phyloP scores from a whole-genome alignment of 139 green algal genomes.

The Astrephomene gubernaculifera region DNA sequence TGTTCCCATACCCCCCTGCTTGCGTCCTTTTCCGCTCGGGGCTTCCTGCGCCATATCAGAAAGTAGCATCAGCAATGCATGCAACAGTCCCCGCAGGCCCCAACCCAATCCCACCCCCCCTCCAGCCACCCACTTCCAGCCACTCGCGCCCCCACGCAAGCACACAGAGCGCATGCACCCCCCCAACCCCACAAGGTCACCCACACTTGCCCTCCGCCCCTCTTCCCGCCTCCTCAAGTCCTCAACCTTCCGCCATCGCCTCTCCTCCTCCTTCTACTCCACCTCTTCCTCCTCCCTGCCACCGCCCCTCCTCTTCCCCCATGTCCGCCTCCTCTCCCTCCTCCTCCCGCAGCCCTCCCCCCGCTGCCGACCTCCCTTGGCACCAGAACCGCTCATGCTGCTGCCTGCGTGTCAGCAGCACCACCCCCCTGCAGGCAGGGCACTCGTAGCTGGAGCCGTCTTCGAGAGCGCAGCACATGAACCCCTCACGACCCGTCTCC shows the following conservation, averaged over 20 bases:
- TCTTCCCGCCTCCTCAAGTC: no score
- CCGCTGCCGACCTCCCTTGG: neutral
- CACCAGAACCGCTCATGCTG: slow-evolving; percentile 41
- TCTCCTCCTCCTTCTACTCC: neutral
- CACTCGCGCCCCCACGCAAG: no score
- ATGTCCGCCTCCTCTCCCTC: neutral
- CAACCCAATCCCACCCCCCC: no score
- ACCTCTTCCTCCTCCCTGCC: neutral
- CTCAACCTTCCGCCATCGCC: no score
- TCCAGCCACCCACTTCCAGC: no score
- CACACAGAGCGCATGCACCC: no score
- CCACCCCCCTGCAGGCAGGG: slow-evolving; percentile 1
- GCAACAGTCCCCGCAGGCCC: no score
- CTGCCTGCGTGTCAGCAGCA: neutral
- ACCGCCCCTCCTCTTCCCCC: neutral
- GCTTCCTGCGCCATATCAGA: no score
- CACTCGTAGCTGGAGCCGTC: slow-evolving; percentile 33
- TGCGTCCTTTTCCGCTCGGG: no score
- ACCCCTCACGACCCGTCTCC: slow-evolving; percentile 39
- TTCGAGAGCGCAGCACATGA: slow-evolving; percentile 24
- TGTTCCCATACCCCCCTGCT: no score
- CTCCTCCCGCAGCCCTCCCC: neutral
- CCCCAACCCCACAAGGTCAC: no score
- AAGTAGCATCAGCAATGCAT: no score
- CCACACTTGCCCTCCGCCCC: neutral